Evolutionary conservation across 2,329 filamentous ascomycete genomes (phyloP).

Genomic region (Hyphodiscus sp.): DNA sequence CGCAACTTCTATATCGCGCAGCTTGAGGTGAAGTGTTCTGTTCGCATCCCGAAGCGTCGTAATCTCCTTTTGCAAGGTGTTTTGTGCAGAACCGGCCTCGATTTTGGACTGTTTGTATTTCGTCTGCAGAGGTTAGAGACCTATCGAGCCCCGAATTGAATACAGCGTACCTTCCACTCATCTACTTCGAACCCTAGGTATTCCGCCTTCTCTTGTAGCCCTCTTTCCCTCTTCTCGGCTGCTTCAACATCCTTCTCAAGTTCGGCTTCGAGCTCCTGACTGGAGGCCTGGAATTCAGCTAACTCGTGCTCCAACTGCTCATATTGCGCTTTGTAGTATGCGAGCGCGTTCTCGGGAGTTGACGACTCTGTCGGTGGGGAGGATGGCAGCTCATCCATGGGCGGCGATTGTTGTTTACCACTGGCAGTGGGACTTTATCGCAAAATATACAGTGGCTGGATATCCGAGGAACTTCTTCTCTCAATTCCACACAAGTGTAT

Average conservation of each 20-base stretch:
- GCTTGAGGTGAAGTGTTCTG: slow-evolving; percentile 70
- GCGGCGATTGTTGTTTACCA: slow-evolving; percentile 10
- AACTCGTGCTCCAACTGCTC: slow-evolving; percentile 87
- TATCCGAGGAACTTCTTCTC: too few species aligned
- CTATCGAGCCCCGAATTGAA: slow-evolving; percentile 3
- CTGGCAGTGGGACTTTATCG: not conserved
- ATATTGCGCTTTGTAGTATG: slow-evolving; percentile 96
- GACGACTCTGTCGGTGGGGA: slow-evolving; percentile 52
- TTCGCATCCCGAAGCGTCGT: slow-evolving; percentile 82
- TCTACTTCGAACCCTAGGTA: slow-evolving; percentile 81
- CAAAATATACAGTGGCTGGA: not conserved
- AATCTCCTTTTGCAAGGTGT: slow-evolving; percentile 87
- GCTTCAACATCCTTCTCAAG: slow-evolving; percentile 94
- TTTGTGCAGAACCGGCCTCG: slow-evolving; percentile 81
- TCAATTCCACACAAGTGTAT: not conserved
- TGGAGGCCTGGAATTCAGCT: slow-evolving; percentile 88
- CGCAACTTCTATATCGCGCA: slow-evolving; percentile 93
- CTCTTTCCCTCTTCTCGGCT: slow-evolving; percentile 85
- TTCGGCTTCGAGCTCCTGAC: slow-evolving; percentile 88
- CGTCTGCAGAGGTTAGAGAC: slow-evolving; percentile 46
- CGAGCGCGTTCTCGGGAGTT: slow-evolving; percentile 66
- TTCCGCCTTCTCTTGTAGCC: slow-evolving; percentile 82
- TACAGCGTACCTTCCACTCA: slow-evolving; percentile 82
- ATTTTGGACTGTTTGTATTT: slow-evolving; percentile 95
- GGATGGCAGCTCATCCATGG: slow-evolving; percentile 48